Conservation (phyloP, 306 rosid genomes). For the Ammopiptanthus mongolicus region DNA sequence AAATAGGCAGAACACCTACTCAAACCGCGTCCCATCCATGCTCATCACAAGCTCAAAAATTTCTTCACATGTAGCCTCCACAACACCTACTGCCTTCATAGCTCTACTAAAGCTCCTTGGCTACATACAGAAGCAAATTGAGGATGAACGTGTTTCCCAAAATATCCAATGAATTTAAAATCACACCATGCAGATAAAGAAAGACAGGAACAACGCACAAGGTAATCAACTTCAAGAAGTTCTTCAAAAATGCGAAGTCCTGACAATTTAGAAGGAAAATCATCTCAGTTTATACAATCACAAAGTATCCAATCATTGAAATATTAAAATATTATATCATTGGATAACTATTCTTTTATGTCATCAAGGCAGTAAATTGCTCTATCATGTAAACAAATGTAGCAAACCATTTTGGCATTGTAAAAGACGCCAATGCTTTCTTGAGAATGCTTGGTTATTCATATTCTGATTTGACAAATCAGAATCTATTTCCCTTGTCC, state of each 20-base stretch:
- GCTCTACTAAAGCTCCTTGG: constrained; percentile 99
- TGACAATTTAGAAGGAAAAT: constrained; percentile 37
- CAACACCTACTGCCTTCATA: constrained; percentile 99
- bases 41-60: constrained; percentile 98
- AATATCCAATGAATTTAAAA: constrained; percentile 13
- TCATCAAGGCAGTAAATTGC: constrained; percentile 10
- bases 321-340: constrained; percentile 14
- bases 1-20: constrained; percentile 75
- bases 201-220: constrained; percentile 50
- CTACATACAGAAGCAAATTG: constrained; percentile 51
- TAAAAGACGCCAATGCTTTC: constrained; percentile 97
- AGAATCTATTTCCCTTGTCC: constrained; percentile 85
- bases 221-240: constrained; percentile 96
- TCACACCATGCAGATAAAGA: constrained; percentile 11
- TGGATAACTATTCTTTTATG: constrained; percentile 1
- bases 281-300: constrained; percentile 23
- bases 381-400: constrained; percentile 7
- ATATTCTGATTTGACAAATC: constrained; percentile 75
- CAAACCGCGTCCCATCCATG: constrained; percentile 99
- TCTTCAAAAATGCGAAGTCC: constrained; percentile 96
- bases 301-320: constrained; percentile 2
- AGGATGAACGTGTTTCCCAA: constrained; percentile 24
- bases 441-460: constrained; percentile 85
- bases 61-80: constrained; percentile 96
- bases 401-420: constrained; percentile 83